These are phyloP conservation scores for Cryptomeria japonica DNA, from an alignment of 75 land plant genomes.

Conservation along the genomic window DNA sequence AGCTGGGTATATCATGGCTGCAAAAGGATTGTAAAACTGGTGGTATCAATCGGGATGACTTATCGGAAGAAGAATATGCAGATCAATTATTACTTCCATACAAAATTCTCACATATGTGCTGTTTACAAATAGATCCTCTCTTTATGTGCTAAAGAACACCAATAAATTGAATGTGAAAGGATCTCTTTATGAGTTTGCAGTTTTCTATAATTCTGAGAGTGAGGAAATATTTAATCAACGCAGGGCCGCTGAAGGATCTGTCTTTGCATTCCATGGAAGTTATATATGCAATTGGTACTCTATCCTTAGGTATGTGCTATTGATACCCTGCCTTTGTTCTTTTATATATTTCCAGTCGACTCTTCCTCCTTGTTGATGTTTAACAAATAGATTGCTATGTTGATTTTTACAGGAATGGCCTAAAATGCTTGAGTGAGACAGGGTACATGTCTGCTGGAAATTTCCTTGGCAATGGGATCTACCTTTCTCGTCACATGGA, in stretches of 20 bases:
- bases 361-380: no score
- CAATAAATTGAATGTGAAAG: background rate
- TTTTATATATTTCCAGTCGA: no score
- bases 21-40: no score
- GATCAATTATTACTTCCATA: conserved; percentile 16
- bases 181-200: conserved; percentile 24
- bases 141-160: conserved; percentile 2
- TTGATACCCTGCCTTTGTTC: no score
- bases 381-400: background rate
- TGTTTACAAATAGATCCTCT: conserved; percentile 23
- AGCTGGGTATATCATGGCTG: no score
- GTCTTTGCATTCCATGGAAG: conserved; percentile 46
- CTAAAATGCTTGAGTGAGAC: background rate
- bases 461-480: conserved; percentile 14
- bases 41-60: background rate
- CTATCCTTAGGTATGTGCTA: no score
- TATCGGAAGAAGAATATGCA: background rate
- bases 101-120: conserved; percentile 21
- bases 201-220: conserved; percentile 31
- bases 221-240: conserved; percentile 19
- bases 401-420: conserved; percentile 14
- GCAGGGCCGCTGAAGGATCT: conserved; percentile 13
- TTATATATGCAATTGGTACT: conserved; percentile 31
- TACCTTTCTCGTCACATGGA: conserved; percentile 8
- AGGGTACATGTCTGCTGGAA: conserved; percentile 2